Conservation (phyloP, 75 land plant genomes). For the Cryptomeria japonica region DNA sequence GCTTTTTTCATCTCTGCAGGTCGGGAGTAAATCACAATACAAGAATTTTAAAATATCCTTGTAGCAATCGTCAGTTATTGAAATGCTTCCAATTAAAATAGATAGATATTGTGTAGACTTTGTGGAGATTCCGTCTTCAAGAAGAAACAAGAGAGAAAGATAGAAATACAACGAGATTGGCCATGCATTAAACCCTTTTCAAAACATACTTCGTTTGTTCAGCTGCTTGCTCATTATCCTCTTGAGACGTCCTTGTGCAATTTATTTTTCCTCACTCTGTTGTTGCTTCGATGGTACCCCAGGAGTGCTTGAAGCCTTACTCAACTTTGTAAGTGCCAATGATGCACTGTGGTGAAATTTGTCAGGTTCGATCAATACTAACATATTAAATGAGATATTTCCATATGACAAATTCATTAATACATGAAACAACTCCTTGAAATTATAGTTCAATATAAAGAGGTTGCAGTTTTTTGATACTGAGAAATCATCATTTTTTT, state of each 20-base stretch:
- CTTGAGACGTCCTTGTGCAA: constrained; percentile 93
- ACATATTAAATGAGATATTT: background rate
- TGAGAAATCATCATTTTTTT: too few species aligned
- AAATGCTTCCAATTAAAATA: background rate
- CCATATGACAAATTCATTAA: too few species aligned
- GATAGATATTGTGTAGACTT: background rate
- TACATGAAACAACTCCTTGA: too few species aligned
- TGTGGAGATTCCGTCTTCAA: background rate
- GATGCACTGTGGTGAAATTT: constrained; percentile 36
- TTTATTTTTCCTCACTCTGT: constrained; percentile 83
- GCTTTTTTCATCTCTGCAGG: too few species aligned
- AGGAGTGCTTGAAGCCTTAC: constrained; percentile 44
- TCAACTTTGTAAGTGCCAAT: constrained; percentile 76
- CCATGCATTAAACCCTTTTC: background rate
- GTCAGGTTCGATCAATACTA: background rate
- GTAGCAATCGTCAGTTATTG: too few species aligned
- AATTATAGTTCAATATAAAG: too few species aligned
- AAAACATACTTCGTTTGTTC: constrained; percentile 71
- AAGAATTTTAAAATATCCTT: background rate
- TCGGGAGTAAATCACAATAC: constrained; percentile 14
- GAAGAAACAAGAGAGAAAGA: background rate
- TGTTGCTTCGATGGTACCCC: constrained; percentile 41
- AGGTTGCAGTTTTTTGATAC: too few species aligned
- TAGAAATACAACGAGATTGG: background rate
- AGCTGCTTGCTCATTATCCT: constrained; percentile 96